phyloP scores from a whole-genome alignment of 805 yeast genomes.

The Candida insectorum region DNA sequence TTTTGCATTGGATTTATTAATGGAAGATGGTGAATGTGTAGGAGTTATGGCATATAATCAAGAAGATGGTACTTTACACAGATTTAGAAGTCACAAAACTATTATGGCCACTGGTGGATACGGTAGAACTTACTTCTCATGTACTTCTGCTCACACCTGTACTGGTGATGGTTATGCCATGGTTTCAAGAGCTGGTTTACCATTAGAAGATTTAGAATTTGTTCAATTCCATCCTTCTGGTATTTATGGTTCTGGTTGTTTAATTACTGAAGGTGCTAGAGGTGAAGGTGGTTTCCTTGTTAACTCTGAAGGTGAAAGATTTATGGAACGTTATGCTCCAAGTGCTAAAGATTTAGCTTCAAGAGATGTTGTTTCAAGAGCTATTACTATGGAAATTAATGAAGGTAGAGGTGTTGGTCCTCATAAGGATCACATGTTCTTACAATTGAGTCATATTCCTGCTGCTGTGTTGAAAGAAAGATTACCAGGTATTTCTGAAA shows the following conservation, averaged over 20 bases:
- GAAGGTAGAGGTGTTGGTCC: conserved; percentile 99
- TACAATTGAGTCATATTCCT: conserved; percentile 93
- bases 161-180: conserved; percentile 99
- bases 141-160: conserved; percentile 99
- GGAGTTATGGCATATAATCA: conserved; percentile 98
- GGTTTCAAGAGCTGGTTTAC: conserved; percentile 98
- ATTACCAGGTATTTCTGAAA: conserved; percentile 98
- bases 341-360: conserved; percentile 97
- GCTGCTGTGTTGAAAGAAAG: conserved; percentile 89
- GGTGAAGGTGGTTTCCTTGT: conserved; percentile 99
- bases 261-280: conserved; percentile 99
- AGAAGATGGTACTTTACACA: conserved; percentile 97
- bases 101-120: conserved; percentile 98
- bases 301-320: conserved; percentile 97
- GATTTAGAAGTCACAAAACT: conserved; percentile 96
- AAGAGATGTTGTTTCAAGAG: conserved; percentile 97
- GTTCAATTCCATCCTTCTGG: conserved; percentile 99
- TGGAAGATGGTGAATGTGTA: conserved; percentile 93
- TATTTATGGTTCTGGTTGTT: conserved; percentile 97
- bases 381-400: conserved; percentile 97
- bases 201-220: conserved; percentile 94
- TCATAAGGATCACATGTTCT: conserved; percentile 88
- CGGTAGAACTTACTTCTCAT: conserved; percentile 97
- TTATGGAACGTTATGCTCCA: conserved; percentile 99
- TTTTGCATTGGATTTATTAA: conserved; percentile 90